Conservation (phyloP, 2,329 filamentous ascomycete genomes). For the Escovopsis sp. region DNA sequence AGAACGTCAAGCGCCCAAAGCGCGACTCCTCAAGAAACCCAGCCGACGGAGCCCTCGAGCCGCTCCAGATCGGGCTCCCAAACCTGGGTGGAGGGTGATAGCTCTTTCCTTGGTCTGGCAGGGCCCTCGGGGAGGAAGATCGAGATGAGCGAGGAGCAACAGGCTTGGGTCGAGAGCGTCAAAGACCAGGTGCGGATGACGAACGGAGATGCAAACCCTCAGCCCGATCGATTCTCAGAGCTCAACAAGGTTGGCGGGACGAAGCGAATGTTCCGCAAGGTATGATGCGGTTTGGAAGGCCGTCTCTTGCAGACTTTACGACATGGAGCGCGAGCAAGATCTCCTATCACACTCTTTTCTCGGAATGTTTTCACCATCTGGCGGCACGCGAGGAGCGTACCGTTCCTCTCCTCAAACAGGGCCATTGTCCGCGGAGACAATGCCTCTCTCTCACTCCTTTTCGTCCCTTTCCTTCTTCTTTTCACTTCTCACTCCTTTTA, state of each 20-base stretch:
- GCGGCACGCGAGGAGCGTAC: no score
- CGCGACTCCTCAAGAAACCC: slow-evolving; percentile 22
- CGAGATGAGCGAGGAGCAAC: slow-evolving; percentile 56
- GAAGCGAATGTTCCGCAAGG: slow-evolving; percentile 51
- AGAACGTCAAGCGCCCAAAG: slow-evolving; percentile 28
- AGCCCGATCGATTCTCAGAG: slow-evolving; percentile 44
- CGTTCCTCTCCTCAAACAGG: no score
- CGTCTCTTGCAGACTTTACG: not conserved
- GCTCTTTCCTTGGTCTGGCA: slow-evolving; percentile 49
- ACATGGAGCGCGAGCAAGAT: not conserved
- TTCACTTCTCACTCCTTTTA: not conserved
- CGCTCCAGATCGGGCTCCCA: slow-evolving; percentile 38
- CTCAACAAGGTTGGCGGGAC: slow-evolving; percentile 59
- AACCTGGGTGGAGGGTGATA: slow-evolving; percentile 45
- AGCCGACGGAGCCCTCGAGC: slow-evolving; percentile 29
- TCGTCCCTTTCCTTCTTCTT: no score
- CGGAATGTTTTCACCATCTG: no score
- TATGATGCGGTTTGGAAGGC: not conserved
- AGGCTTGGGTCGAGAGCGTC: slow-evolving; percentile 71
- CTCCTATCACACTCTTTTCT: no score
- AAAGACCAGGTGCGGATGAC: slow-evolving; percentile 64
- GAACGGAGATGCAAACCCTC: slow-evolving; percentile 29
- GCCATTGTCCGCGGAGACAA: not conserved
- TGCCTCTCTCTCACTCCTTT: no score
- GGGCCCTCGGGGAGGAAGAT: slow-evolving; percentile 52